Conservation (phyloP, 2,329 filamentous ascomycete species). For the Fusarium subtropicale region DNA sequence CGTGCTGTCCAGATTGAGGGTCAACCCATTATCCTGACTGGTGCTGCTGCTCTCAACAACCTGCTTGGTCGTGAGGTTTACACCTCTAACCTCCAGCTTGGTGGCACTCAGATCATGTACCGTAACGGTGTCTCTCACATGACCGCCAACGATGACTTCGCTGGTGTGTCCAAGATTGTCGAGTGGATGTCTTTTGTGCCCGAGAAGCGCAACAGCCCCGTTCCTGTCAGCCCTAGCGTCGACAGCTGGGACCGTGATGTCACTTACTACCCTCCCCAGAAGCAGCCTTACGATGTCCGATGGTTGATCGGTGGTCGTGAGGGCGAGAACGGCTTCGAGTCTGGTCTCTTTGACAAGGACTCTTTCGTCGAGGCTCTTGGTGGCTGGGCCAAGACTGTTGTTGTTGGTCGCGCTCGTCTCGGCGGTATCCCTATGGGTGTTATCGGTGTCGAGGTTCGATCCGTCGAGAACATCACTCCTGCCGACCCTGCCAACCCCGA, state of each 20-base stretch:
- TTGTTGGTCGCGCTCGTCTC: slow-evolving; percentile 94
- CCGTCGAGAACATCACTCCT: slow-evolving; percentile 95
- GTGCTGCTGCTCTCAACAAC: slow-evolving; percentile 98
- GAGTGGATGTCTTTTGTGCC: slow-evolving; percentile 98
- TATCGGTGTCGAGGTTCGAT: slow-evolving; percentile 94
- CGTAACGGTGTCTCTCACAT: slow-evolving; percentile 99
- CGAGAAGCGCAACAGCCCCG: slow-evolving; percentile 91
- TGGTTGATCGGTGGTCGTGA: slow-evolving; percentile 92
- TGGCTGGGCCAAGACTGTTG: slow-evolving; percentile 96
- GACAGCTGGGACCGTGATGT: slow-evolving; percentile 96
- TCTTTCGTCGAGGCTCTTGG: slow-evolving; percentile 97
- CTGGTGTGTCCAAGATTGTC: slow-evolving; percentile 96
- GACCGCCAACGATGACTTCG: slow-evolving; percentile 97
- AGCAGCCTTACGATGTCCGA: slow-evolving; percentile 90
- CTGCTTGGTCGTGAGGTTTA: slow-evolving; percentile 97
- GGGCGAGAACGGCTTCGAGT: slow-evolving; percentile 80
- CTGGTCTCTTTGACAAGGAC: slow-evolving; percentile 94
- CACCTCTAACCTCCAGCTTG: slow-evolving; percentile 98
- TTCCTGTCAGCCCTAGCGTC: slow-evolving; percentile 87
- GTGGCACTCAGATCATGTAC: slow-evolving; percentile 99
- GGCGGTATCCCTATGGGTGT: slow-evolving; percentile 99
- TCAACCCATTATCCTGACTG: slow-evolving; percentile 98
- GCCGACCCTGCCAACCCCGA: slow-evolving; percentile 98
- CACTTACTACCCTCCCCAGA: slow-evolving; percentile 82
- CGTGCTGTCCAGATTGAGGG: slow-evolving; percentile 99